Conservation (phyloP, 305 asterid species). For the Fraxinus platypoda region DNA sequence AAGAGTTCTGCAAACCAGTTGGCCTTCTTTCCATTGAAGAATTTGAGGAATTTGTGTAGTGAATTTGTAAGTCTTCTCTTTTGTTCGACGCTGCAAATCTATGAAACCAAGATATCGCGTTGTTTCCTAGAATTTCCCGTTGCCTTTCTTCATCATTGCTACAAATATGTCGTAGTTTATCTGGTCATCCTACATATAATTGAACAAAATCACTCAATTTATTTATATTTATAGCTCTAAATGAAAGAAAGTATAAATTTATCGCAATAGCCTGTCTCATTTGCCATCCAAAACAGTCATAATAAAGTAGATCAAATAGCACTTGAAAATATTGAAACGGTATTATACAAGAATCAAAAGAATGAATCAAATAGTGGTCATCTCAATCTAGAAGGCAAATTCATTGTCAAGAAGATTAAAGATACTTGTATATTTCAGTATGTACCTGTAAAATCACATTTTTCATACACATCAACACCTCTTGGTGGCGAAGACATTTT, state of each 20-base stretch:
- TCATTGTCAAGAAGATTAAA: not conserved
- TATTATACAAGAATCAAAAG: not conserved
- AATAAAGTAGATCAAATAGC: too few species aligned
- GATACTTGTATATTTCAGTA: not conserved
- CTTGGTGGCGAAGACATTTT: not conserved
- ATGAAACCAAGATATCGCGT: conserved; percentile 44
- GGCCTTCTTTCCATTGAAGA: conserved; percentile 5
- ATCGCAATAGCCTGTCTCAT: not conserved
- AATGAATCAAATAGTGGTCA: not conserved
- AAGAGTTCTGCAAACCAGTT: conserved; percentile 17
- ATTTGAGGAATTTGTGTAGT: conserved; percentile 8
- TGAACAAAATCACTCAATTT: not conserved
- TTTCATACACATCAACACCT: not conserved
- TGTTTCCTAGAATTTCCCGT: conserved; percentile 59
- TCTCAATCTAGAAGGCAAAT: not conserved
- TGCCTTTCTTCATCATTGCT: conserved; percentile 65
- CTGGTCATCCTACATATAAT: conserved; percentile 35
- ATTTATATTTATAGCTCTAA: not conserved
- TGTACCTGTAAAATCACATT: not conserved
- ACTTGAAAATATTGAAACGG: not conserved
- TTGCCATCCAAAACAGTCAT: not conserved
- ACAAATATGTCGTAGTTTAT: conserved; percentile 57
- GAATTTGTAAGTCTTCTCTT: conserved; percentile 11
- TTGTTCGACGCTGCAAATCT: conserved; percentile 21
- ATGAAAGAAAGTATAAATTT: not conserved